Conservation (phyloP, 768 basidiomycete species). For the Trametes maxima region DNA sequence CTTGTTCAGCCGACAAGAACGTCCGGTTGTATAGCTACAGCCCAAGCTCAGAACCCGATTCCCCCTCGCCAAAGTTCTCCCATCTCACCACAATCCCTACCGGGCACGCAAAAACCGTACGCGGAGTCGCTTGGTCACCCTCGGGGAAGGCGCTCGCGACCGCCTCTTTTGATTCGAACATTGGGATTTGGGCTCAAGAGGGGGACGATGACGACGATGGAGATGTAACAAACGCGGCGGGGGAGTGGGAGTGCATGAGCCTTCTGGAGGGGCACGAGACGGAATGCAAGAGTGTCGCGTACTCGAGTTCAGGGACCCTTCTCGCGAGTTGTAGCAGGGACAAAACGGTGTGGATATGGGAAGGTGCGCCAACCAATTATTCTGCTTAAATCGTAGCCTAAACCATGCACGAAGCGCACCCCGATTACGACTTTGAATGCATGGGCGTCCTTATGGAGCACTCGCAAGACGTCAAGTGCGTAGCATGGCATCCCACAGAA, state of each 20-base stretch:
- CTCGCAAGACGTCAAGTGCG: conserved; percentile 91
- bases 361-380: conserved; percentile 55
- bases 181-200: conserved; percentile 88
- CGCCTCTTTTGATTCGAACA: conserved; percentile 91
- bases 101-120: conserved; percentile 86
- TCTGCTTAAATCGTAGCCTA: background rate
- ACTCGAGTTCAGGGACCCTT: conserved; percentile 71
- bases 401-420: conserved; percentile 58
- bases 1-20: conserved; percentile 93
- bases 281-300: conserved; percentile 92
- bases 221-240: conserved; percentile 21
- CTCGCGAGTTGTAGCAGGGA: conserved; percentile 96
- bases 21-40: conserved; percentile 82
- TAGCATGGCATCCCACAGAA: conserved; percentile 94
- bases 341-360: conserved; percentile 99
- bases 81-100: conserved; percentile 72
- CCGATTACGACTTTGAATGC: conserved; percentile 93
- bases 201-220: conserved; percentile 42
- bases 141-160: conserved; percentile 86
- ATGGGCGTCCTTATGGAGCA: conserved; percentile 97
- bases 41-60: conserved; percentile 19
- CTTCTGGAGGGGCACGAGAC: conserved; percentile 94
- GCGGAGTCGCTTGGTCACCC: conserved; percentile 86
- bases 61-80: conserved; percentile 44
- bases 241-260: conserved; percentile 81